Evolutionary conservation across 2,329 filamentous ascomycete genomes (phyloP), one percentile per base, ranked within the genome.

Genomic region (Grosmannia penicillata): DNA sequence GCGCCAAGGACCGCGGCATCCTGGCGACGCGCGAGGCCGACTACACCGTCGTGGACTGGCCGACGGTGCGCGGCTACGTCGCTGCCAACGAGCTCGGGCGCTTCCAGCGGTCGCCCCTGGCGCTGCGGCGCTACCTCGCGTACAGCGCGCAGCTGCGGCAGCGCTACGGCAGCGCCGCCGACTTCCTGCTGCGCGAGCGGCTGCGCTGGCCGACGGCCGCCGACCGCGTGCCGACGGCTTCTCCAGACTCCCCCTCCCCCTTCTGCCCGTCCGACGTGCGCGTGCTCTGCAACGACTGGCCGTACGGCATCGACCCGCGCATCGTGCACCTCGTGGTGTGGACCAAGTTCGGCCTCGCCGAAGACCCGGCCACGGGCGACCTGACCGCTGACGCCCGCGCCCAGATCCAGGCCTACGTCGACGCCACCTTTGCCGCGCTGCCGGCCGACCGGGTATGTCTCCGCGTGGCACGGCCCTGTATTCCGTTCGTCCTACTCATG

Each of bases 251-350:
- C 52, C 50, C 15, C n/a, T 38, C 19, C 65, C 65, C 0, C 68
- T 75, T 44, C 45, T 51, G 47, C 38, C 56, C 56, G 1, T 61
- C 63, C 9, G 80, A 91, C 51, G 60, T 78, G 49, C 85, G 76
- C 56, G 77, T 93, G 34, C 57, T 94, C 29, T 74, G 72, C 59
- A 96, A 96, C 53, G 87, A 96, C 65, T 95, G 86, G 83, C 89
- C 89, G 1, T 96, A 95, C 52, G 86, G 84, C 0, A 66, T 95
- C 38, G 84, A 91, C 49, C 53, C 63, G 33, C 67, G 71, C 37
- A 87, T 94, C 46, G 72, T 83, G 14, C 89, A 95, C 54, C 64
- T 95, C 3, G 83, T 94, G 6, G 75, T 94, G 11, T 96, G 89
- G 89, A 91, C 82, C 34, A 94, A 94, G 57, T 94, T 93, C 51